Evolutionary conservation across 495 filamentous ascomycete genomes (phyloP).

Genomic region (Clavariopsis aquatica): DNA sequence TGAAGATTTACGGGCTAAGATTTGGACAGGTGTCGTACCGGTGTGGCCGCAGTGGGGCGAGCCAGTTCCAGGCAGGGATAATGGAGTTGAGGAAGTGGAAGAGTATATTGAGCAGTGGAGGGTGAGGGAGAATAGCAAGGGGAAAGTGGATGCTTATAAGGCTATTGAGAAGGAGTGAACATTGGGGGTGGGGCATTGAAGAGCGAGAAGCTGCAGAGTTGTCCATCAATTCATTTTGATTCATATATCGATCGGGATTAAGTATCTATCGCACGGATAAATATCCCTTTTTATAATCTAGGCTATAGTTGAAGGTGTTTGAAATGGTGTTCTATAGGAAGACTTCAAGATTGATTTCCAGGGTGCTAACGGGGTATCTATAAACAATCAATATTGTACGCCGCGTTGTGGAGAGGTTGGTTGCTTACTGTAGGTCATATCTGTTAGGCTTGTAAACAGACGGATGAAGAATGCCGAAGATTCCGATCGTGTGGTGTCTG

Average conservation of each 20-base stretch:
- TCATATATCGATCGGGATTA: neutral
- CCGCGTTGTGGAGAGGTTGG: neutral
- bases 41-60: constrained; percentile 63
- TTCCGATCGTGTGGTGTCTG: constrained; percentile 71
- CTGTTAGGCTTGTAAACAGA: constrained; percentile 74
- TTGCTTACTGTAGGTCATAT: constrained; percentile 77
- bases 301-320: constrained; percentile 31
- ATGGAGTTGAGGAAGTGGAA: constrained; percentile 58
- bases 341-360: constrained; percentile 93
- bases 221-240: neutral
- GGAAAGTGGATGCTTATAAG: constrained; percentile 30
- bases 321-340: constrained; percentile 63
- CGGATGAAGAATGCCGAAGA: constrained; percentile 91
- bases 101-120: constrained; percentile 59
- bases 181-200: constrained; percentile 34
- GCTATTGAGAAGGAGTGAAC: constrained; percentile 25
- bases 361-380: constrained; percentile 86
- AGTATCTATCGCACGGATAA: neutral
- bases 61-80: constrained; percentile 61
- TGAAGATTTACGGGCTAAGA: constrained; percentile 57
- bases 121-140: constrained; percentile 50
- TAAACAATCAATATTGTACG: constrained; percentile 19
- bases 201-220: neutral
- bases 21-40: constrained; percentile 85
- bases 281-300: neutral